A percentile compares a stretch with the other conserved stretches of the same genome.
Conservation (phyloP, 1,284 basidiomycete species). For the Pseudozyma pruni region DNA sequence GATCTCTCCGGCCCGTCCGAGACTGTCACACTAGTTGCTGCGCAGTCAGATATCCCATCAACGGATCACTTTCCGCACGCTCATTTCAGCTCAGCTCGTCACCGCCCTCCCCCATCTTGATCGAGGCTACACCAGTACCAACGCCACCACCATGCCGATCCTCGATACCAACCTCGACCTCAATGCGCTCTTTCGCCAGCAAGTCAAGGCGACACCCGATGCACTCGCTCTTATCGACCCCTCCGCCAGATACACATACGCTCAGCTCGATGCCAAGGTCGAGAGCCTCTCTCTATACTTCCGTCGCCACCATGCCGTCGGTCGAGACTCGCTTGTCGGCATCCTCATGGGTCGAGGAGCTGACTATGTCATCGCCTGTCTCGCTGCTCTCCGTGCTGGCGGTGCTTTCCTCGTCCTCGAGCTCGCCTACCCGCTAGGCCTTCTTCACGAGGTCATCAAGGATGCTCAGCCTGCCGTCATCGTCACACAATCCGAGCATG, state of each 20-base stretch:
- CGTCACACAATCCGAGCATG: constrained; percentile 60
- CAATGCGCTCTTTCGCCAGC: constrained; percentile 49
- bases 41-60: no score
- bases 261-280: constrained; percentile 58
- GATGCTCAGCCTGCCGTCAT: constrained; percentile 64
- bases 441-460: constrained; percentile 63
- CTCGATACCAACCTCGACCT: constrained; percentile 51
- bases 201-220: constrained; percentile 49
- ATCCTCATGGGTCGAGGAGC: constrained; percentile 62
- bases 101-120: background rate
- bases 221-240: constrained; percentile 47
- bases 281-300: constrained; percentile 50
- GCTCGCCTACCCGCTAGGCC: constrained; percentile 63
- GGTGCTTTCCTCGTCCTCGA: constrained; percentile 67
- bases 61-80: background rate
- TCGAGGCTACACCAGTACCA: constrained; percentile 2
- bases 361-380: constrained; percentile 65
- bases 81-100: background rate
- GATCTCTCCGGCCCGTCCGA: background rate
- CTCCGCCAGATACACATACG: constrained; percentile 53
- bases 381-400: constrained; percentile 65
- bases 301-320: constrained; percentile 48
- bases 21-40: no score
- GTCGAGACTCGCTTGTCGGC: constrained; percentile 59
- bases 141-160: constrained; percentile 24